phyloP scores from a whole-genome alignment of 2,329 filamentous ascomycete species.

The Aureobasidium zeae region DNA sequence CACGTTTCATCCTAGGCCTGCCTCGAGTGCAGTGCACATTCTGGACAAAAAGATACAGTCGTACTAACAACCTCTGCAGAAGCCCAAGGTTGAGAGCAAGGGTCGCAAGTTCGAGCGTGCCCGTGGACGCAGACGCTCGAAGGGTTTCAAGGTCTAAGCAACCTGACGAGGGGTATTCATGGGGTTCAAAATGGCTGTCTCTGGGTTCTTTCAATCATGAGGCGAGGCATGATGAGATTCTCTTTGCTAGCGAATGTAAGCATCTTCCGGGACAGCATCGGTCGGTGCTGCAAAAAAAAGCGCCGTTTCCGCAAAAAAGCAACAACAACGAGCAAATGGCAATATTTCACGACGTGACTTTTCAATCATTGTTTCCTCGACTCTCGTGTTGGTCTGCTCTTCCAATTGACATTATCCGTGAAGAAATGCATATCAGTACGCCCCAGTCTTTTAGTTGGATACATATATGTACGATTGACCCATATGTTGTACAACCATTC shows the following conservation, averaged over 20 bases:
- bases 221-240: conserved; percentile 15
- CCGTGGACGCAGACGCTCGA: conserved; percentile 95
- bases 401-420: no score
- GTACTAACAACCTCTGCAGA: conserved; percentile 45
- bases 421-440: no score
- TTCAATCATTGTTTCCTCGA: not conserved
- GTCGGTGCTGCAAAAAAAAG: conserved; percentile 15
- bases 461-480: no score
- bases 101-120: conserved; percentile 99
- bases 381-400: not conserved
- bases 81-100: conserved; percentile 96
- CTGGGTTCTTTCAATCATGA: conserved; percentile 16
- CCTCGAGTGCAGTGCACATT: not conserved
- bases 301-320: conserved; percentile 15
- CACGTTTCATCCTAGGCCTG: conserved; percentile 34
- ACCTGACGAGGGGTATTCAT: conserved; percentile 14
- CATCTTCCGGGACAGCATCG: conserved; percentile 14
- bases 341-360: conserved; percentile 15
- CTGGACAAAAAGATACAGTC: conserved; percentile 2
- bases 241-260: conserved; percentile 17
- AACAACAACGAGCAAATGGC: conserved; percentile 16
- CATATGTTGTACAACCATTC: no score
- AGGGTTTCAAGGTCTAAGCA: conserved; percentile 98
- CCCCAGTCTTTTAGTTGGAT: no score
- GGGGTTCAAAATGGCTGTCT: conserved; percentile 18